Base-by-base conservation (phyloP, 805 yeast species). In the Cyberlindnera japonica region DNA sequence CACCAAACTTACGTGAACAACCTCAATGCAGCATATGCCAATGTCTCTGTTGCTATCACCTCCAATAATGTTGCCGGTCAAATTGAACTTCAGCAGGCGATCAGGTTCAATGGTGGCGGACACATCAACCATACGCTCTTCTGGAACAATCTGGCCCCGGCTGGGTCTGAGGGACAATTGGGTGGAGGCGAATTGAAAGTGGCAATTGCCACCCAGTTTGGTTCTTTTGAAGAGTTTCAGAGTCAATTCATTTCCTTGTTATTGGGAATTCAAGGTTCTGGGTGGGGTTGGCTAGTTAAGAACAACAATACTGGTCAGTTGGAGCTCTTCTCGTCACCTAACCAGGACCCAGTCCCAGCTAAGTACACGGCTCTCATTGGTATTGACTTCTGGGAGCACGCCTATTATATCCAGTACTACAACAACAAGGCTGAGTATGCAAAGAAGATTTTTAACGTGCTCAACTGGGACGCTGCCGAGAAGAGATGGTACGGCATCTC, bases 371-470 rank as follows among this genome's bases (percentile, higher is more conserved):
- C 73, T 13, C 64, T 71, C 56, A 61, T 72, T 46, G 76, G 75
- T 14, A 71, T 72, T 55, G 77, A 72, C 57, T 74, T 75, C 40
- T 72, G 77, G 77, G 76, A 72, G 53, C 76, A 72, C 50, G 76
- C 76, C 42, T 72, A 71, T 58, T 72, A 72, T 59, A 68, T 72
- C 54, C 76, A 72, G 50, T 72, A 71, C 58, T 74, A 72, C 52
- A 72, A 72, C 51, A 74, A 67, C 44, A 72, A 72, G 55, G 72
- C 60, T 15, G 75, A 69, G 53, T 71, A 71, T 54, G 69, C 71
- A 54, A 71, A 71, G 54, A 71, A 73, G 37, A 67, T 72, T 48
- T 71, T 74, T 72, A 68, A 69, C 46, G 76, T 72, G 33, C 63
- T 72, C 48, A 71, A 68, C 62, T 72, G 76, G 76, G 64, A 62